phyloP scores from a whole-genome alignment of 2,329 filamentous ascomycete species.

The Salinomyces thailandicus region DNA sequence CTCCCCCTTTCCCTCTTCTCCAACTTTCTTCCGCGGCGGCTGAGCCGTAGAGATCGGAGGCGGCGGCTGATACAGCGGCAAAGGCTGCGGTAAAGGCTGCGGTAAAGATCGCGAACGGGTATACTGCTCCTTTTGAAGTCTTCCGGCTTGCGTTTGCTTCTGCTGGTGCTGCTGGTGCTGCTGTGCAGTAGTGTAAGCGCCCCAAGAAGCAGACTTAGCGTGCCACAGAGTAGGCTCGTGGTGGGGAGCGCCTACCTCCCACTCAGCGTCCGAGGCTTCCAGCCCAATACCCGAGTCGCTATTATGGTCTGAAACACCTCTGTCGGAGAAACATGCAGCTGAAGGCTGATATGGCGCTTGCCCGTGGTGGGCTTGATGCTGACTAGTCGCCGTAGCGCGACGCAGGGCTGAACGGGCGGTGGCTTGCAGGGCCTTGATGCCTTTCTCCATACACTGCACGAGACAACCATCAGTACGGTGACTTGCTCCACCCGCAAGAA shows the following conservation, averaged over 20 bases:
- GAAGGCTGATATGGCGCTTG: too few relatives aligned
- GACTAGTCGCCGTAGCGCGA: slow-evolving; percentile 44
- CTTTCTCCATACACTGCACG: slow-evolving; percentile 67
- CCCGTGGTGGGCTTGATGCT: too few relatives aligned
- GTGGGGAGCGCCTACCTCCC: slow-evolving; percentile 19
- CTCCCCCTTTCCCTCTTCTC: too few relatives aligned
- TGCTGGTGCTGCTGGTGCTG: slow-evolving; percentile 5
- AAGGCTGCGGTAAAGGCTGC: slow-evolving; percentile 23
- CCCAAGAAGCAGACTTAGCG: slow-evolving; percentile 18
- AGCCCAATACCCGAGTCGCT: slow-evolving; percentile 61
- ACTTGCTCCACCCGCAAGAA: too few relatives aligned
- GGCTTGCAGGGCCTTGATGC: slow-evolving; percentile 68
- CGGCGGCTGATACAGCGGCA: slow-evolving; percentile 28
- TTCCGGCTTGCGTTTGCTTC: too few relatives aligned
- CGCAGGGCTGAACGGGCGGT: slow-evolving; percentile 55
- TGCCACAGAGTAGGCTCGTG: neutral
- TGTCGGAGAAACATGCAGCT: slow-evolving; percentile 15
- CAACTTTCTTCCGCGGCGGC: too few relatives aligned
- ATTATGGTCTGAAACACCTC: slow-evolving; percentile 35
- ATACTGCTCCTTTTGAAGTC: too few relatives aligned
- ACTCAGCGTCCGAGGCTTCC: slow-evolving; percentile 36
- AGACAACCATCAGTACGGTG: too few relatives aligned
- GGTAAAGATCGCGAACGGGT: slow-evolving; percentile 20
- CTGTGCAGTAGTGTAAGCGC: slow-evolving; percentile 10
- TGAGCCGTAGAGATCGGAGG: slow-evolving; percentile 16